Conservation (phyloP, 805 yeast genomes). For the Wickerhamiella occidentalis region DNA sequence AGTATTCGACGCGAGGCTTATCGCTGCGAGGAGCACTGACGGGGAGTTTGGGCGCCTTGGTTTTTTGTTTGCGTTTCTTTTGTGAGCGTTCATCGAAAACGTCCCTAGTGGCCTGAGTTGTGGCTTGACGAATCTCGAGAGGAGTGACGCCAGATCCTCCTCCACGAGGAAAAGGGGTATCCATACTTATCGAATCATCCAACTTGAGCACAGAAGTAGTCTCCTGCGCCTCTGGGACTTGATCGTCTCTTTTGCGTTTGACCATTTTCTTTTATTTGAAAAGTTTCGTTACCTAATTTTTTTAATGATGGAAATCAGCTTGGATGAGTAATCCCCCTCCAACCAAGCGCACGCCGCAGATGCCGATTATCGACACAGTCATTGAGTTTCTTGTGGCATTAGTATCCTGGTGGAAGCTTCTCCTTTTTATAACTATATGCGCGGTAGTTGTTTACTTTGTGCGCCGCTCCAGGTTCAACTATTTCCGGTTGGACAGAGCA, state of each 20-base stretch:
- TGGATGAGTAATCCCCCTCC: neutral
- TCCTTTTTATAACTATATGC: neutral
- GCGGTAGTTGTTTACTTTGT: neutral
- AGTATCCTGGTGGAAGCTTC: conserved; percentile 8
- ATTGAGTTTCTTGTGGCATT: neutral
- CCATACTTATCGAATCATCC: conserved; percentile 22
- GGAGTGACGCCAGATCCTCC: conserved; percentile 69
- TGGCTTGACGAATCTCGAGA: conserved; percentile 80
- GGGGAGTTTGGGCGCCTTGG: conserved; percentile 20
- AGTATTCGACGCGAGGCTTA: conserved; percentile 41
- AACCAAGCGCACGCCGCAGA: neutral
- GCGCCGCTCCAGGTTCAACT: conserved; percentile 3
- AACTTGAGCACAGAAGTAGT: conserved; percentile 5
- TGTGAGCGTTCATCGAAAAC: conserved; percentile 31
- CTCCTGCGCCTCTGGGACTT: neutral
- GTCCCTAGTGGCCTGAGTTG: conserved; percentile 85
- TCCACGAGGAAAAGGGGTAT: conserved; percentile 84
- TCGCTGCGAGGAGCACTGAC: conserved; percentile 18
- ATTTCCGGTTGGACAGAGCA: conserved; percentile 16
- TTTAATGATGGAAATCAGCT: neutral
- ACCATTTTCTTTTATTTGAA: conserved; percentile 2
- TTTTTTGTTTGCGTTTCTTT: conserved; percentile 29
- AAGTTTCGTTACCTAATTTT: conserved; percentile 8
- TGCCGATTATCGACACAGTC: neutral
- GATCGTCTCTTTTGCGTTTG: conserved; percentile 11